Evolutionary conservation across 1,284 basidiomycete genomes (phyloP), one percentile per base, ranked within the genome.

Genomic region (Microbotryum intermedium): DNA sequence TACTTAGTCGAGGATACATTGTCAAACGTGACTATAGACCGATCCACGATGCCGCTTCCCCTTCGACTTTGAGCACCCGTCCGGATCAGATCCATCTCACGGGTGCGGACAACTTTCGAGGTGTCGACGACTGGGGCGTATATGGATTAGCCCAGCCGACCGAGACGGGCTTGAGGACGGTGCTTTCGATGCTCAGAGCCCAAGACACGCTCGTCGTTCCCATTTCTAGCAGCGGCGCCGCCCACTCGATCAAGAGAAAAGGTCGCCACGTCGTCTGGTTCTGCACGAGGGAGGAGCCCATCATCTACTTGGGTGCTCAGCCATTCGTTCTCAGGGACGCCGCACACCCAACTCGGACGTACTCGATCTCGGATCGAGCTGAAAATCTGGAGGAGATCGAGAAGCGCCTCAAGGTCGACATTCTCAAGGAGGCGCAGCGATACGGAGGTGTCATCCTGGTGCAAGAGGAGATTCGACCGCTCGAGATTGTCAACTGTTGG

Each of bases 331-430:
- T 98, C n/a, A 82, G 95, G 53, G 94, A 99, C 74, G 84, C 88
- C 0, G 83, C 88, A 16, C 84, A 87, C 59, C 94, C 95, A 1
- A 82, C 87, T 59, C 81, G 83, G 54, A 88, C 87, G 0, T 80
- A 97, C 59, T 80, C 84, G 20, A 77, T 97, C 46, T 94, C 90
- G 20, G 90, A 95, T 74, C 83, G 95, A 44, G 89, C 93, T 1
- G 87, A 91, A 74, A 97, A 95, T 72, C 79, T 99, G 11, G 95
- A 98, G 74, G 92, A 85, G 4, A 97, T 99, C 64, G 95, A 99
- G 76, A 79, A 81, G 45, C 83, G 94, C 7, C 76, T 97, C 67
- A 97, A 94, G 77, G 81, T 84, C 44, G 95, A 99, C 72, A 94
- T 99, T 55, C 77, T 98, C n/a, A 82, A 84, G 59, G 95, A 99